Evolutionary conservation across 306 rosid genomes (phyloP), one percentile per base, ranked within the genome.

Genomic region (Corylus heterophylla): DNA sequence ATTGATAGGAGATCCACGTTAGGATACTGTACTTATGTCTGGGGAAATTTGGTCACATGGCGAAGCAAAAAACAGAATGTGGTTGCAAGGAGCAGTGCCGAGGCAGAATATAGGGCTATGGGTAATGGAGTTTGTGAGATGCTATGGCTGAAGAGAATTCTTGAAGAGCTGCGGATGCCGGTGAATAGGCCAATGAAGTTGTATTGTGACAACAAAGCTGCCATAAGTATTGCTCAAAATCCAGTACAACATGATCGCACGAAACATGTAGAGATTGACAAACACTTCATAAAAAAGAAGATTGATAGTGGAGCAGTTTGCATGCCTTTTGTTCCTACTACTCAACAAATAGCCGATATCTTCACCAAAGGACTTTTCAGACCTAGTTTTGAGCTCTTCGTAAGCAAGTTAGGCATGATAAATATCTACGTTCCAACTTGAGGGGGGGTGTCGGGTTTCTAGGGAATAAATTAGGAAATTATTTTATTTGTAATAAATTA

Each of bases 191-290:
- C 75, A 25, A 71, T 71, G 75, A 71, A 49, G 39, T 25, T 71
- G 8, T 71, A 44, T 48, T 71, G 44, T 49, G 58, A 71, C 17
- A 71, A 71, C 16, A 71, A 71, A 13, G 75, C 61, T 9, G 59
- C 75, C 22, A 71, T 71, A 9, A 71, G 58, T 45, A 71, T 71
- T 12, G 75, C 61, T 4, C 75, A 71, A 9, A 71, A 71, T 48
- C 58, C 75, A 13, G 17, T 71, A 18, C 75, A 71, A 20, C 44
- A 71, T 25, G 59, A 71, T 50, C 12, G 17, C 18, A 49, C 45
- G 35, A 31, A 31, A 3, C 35, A 31, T 31, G 35, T 31, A 31
- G 35, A 31, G 35, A 31, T 31, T 31, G 35, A 31, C 35, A 31
- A 0, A 31, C 35, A 31, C 35, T 31, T 31, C 35, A 31, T 31